Conservation (phyloP, 78 protist genomes). For the Protostelium mycophagum region DNA sequence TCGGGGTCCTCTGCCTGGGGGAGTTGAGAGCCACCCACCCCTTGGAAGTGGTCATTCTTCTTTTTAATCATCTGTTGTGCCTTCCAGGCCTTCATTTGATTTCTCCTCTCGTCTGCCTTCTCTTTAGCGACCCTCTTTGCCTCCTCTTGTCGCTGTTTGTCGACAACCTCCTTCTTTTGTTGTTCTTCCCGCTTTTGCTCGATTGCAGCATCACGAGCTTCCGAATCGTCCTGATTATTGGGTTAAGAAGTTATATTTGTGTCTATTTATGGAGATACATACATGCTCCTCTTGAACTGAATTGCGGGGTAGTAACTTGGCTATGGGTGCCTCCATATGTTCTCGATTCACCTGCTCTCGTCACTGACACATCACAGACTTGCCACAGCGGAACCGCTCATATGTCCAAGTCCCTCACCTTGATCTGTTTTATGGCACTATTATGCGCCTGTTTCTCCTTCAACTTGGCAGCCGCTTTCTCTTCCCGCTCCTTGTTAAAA, state of each 20-base stretch:
- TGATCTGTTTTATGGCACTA: neutral
- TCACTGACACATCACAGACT: neutral
- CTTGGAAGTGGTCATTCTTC: neutral
- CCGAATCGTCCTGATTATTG: no score
- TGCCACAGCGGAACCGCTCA: no score
- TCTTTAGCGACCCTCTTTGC: neutral
- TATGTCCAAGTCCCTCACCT: no score
- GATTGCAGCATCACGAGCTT: neutral
- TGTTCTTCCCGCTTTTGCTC: neutral
- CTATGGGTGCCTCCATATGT: neutral
- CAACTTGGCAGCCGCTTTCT: neutral
- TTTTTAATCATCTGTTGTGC: neutral
- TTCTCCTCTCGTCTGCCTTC: neutral
- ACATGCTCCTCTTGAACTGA: neutral
- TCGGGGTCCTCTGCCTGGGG: neutral
- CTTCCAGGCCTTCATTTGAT: neutral
- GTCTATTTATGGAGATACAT: neutral
- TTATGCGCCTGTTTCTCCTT: neutral
- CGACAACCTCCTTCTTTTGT: neutral
- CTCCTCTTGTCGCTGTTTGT: neutral
- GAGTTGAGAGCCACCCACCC: neutral
- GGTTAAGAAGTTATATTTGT: no score
- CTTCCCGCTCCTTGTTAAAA: neutral
- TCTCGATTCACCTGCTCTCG: neutral
- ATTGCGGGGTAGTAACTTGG: neutral